Evolutionary conservation across 2,329 filamentous ascomycete genomes (phyloP).

Genomic region (Lasiodiplodia gonubiensis): DNA sequence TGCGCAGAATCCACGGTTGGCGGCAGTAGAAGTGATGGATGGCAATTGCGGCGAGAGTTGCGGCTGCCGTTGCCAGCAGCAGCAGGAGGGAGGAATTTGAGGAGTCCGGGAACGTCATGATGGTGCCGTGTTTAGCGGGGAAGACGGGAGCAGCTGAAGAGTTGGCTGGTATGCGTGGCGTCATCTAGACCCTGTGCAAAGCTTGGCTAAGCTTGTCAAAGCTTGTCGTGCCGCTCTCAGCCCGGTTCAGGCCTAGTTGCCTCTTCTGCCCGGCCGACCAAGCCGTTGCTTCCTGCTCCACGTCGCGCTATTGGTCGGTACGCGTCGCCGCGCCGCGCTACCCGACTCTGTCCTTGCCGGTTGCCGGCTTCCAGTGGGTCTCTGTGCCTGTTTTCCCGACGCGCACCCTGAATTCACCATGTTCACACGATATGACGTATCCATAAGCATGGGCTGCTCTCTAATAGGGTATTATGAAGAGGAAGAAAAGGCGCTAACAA

Average conservation of each 20-base stretch:
- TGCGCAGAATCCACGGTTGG: constrained; percentile 27
- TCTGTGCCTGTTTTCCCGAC: not conserved
- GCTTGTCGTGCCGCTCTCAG: not conserved
- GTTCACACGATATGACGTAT: not conserved
- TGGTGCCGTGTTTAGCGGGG: not conserved
- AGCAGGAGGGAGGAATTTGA: constrained; percentile 3
- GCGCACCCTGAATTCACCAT: not conserved
- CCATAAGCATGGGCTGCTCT: not conserved
- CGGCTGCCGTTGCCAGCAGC: not conserved
- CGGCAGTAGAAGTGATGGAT: constrained; percentile 23
- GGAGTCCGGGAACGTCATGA: not conserved
- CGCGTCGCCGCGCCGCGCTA: not conserved
- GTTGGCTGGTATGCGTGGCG: not conserved
- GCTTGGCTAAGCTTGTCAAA: constrained; percentile 24
- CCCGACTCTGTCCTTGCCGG: not conserved
- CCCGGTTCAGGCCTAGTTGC: not conserved
- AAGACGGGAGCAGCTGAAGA: not conserved
- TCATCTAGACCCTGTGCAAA: not conserved
- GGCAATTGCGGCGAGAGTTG: not conserved
- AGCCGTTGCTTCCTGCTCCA: not conserved
- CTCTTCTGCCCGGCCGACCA: not conserved
- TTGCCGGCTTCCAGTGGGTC: not conserved
- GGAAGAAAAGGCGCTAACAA: not conserved
- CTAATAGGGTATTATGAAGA: not conserved
- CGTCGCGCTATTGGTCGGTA: not conserved